Conservation (phyloP, 2,329 filamentous ascomycete species). For the Ceratocystis cacaofunesta region DNA sequence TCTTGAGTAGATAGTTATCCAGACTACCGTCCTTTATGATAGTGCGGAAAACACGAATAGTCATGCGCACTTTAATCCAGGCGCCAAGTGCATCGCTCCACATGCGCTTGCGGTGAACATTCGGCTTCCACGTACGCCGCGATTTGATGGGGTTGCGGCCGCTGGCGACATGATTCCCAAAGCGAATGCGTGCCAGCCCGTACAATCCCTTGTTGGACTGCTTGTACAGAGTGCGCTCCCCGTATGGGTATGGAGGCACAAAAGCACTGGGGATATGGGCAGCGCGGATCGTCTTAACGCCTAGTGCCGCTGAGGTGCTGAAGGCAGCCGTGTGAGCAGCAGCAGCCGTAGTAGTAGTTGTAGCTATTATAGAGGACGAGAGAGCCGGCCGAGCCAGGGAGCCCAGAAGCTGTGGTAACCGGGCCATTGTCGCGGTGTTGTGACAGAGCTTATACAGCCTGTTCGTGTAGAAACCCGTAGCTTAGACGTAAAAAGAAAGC, state of each 20-base stretch:
- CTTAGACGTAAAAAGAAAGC: neutral
- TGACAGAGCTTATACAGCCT: neutral
- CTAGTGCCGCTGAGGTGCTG: slow-evolving; percentile 25
- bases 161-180: slow-evolving; percentile 65
- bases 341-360: neutral
- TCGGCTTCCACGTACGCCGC: slow-evolving; percentile 59
- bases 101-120: slow-evolving; percentile 54
- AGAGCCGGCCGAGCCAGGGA: slow-evolving; percentile 3
- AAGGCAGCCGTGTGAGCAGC: slow-evolving; percentile 20
- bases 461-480: neutral
- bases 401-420: slow-evolving; percentile 1
- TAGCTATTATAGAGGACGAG: neutral
- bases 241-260: slow-evolving; percentile 60
- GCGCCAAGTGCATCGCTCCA: slow-evolving; percentile 48
- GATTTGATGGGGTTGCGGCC: slow-evolving; percentile 54
- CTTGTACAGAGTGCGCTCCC: slow-evolving; percentile 56
- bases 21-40: slow-evolving; percentile 72
- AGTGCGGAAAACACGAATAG: slow-evolving; percentile 52
- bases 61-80: slow-evolving; percentile 53
- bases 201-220: slow-evolving; percentile 66
- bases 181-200: slow-evolving; percentile 54
- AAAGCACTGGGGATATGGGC: slow-evolving; percentile 33
- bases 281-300: slow-evolving; percentile 29
- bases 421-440: neutral
- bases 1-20: slow-evolving; percentile 78